Conservation (phyloP, 2,329 filamentous ascomycete genomes). For the Aspergillus flavus region DNA sequence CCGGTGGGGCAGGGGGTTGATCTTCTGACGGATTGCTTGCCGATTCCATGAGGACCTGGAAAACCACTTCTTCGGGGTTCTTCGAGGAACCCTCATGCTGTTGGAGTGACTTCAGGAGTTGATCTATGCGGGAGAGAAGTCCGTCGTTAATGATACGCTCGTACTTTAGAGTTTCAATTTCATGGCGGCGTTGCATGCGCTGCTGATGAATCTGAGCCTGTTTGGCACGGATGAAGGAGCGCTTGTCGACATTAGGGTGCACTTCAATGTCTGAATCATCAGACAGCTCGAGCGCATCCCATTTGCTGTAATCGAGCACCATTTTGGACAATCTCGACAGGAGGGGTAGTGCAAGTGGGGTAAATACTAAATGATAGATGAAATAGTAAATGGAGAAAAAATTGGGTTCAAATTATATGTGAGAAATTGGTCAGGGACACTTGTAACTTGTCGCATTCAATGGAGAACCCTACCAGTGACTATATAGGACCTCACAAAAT, state of each 20-base stretch:
- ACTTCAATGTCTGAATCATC: conserved; percentile 98
- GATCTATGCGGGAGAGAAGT: conserved; percentile 79
- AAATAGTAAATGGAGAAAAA: background rate
- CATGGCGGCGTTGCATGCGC: conserved; percentile 78
- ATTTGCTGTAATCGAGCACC: conserved; percentile 67
- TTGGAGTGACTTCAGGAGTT: conserved; percentile 73
- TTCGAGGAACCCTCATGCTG: conserved; percentile 68
- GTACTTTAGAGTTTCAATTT: conserved; percentile 91
- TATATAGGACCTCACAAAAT: background rate
- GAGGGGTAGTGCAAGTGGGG: conserved; percentile 23
- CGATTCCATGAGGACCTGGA: conserved; percentile 84
- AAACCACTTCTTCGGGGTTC: conserved; percentile 79
- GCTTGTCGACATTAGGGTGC: conserved; percentile 97
- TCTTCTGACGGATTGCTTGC: conserved; percentile 71
- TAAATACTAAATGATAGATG: conserved; percentile 9
- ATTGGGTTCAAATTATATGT: background rate
- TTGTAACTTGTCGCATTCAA: background rate
- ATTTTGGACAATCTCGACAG: conserved; percentile 36
- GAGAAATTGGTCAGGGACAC: background rate
- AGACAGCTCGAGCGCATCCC: conserved; percentile 87
- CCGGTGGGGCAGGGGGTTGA: conserved; percentile 73
- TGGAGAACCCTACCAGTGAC: background rate
- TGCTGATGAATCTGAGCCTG: conserved; percentile 96
- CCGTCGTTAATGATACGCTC: conserved; percentile 89
- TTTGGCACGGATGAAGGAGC: conserved; percentile 97